Percentiles rank a stretch among this genome's conserved stretches.
Conservation (phyloP, 192 early-diverging fungal genomes). For the Coemansia sp. region DNA sequence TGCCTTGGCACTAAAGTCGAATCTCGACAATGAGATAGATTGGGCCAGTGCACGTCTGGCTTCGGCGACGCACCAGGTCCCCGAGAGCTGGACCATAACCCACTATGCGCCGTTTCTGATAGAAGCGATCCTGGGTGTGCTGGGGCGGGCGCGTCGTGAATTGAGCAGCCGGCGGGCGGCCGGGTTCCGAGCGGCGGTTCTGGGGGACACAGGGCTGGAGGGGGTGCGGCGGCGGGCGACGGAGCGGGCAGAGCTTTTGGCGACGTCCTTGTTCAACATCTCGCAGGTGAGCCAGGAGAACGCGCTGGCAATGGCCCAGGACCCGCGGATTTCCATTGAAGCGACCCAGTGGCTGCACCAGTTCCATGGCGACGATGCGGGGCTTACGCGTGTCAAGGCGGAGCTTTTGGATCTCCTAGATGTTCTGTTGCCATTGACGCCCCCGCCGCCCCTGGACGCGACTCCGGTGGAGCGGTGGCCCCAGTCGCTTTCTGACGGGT, state of each 20-base stretch:
- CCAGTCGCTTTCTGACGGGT: constrained; percentile 13
- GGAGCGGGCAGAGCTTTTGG: constrained; percentile 21
- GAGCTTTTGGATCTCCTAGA: constrained; percentile 39
- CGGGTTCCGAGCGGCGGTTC: background rate
- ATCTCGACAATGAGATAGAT: constrained; percentile 44
- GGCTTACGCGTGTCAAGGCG: constrained; percentile 4
- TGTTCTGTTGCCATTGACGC: constrained; percentile 27
- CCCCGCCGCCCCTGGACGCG: constrained; percentile 16
- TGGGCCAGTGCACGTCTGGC: constrained; percentile 42
- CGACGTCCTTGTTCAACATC: constrained; percentile 36
- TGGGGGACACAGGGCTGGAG: constrained; percentile 16
- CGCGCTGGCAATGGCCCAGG: constrained; percentile 33
- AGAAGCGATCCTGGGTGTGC: constrained; percentile 30
- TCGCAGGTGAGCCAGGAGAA: constrained; percentile 43
- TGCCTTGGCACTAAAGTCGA: constrained; percentile 40
- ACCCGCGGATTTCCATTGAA: constrained; percentile 30
- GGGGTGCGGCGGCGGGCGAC: constrained; percentile 8
- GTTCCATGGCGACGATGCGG: constrained; percentile 1
- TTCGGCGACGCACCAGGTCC: constrained; percentile 21
- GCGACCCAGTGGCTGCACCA: constrained; percentile 33
- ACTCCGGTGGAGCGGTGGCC: background rate
- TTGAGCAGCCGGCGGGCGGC: background rate
- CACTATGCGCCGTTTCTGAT: constrained; percentile 40
- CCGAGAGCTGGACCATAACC: constrained; percentile 23
- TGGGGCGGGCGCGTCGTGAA: constrained; percentile 29